A percentile compares a stretch with the other conserved stretches of the same genome.
phyloP scores from a whole-genome alignment of 352 stramenopile species.

The Pythium chondricola region DNA sequence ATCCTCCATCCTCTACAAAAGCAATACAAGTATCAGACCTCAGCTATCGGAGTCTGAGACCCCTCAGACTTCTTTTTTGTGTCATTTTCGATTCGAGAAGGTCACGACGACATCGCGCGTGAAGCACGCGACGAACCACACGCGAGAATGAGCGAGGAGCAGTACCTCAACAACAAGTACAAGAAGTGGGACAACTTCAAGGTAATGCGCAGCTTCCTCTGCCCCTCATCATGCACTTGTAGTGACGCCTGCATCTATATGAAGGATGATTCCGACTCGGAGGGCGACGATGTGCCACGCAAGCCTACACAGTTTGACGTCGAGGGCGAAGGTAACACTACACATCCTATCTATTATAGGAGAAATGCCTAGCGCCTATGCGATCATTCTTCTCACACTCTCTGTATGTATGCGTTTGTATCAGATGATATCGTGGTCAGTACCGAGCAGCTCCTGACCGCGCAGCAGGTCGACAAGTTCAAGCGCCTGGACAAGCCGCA shows the following conservation, averaged over 20 bases:
- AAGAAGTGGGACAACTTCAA: conserved; percentile 87
- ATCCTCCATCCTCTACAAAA: conserved; percentile 3
- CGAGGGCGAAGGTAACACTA: conserved; percentile 54
- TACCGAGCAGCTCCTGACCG: conserved; percentile 56
- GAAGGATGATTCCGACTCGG: conserved; percentile 60
- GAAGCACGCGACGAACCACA: not conserved
- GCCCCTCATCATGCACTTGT: not conserved
- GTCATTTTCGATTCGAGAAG: not conserved
- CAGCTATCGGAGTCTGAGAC: not conserved
- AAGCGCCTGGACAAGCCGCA: conserved; percentile 69
- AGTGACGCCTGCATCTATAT: not conserved
- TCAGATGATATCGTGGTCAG: conserved; percentile 75
- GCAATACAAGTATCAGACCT: not conserved
- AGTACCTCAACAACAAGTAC: conserved; percentile 85
- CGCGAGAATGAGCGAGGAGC: conserved; percentile 34
- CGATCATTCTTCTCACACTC: not conserved
- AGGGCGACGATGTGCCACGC: conserved; percentile 37
- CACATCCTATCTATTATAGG: not conserved
- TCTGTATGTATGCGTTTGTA: not conserved
- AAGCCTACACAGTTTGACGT: conserved; percentile 79
- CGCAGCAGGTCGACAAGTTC: conserved; percentile 60
- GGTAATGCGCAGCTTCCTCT: conserved; percentile 20
- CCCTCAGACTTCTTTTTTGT: conserved; percentile 2
- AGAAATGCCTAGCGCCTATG: not conserved
- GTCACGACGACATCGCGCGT: not conserved